Evolutionary conservation across 352 stramenopile species (phyloP).

Genomic region (Phytophthora colocasiae): DNA sequence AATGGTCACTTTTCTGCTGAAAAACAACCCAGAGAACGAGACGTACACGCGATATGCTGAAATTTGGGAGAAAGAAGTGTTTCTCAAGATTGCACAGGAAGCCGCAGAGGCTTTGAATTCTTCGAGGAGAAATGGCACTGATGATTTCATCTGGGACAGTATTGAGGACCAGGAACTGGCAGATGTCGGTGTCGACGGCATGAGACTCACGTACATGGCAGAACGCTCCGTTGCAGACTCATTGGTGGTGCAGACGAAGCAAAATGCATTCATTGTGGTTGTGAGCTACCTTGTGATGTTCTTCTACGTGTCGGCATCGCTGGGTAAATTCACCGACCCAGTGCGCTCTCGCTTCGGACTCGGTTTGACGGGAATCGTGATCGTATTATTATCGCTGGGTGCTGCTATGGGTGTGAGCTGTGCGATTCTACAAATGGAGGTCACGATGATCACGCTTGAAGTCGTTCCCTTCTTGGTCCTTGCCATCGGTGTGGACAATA

Average conservation of each 20-base stretch:
- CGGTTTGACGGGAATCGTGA: constrained; percentile 84
- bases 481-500: constrained; percentile 93
- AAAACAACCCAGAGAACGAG: constrained; percentile 75
- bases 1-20: constrained; percentile 90
- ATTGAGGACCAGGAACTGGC: constrained; percentile 33
- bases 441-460: constrained; percentile 93
- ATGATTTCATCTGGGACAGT: constrained; percentile 35
- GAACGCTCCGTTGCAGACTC: constrained; percentile 87
- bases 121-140: constrained; percentile 9
- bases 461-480: constrained; percentile 93
- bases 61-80: constrained; percentile 85
- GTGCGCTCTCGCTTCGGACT: constrained; percentile 84
- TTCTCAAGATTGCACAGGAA: constrained; percentile 51
- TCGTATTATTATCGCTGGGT: constrained; percentile 83
- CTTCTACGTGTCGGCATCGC: constrained; percentile 86
- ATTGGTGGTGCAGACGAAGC: constrained; percentile 82
- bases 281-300: constrained; percentile 93
- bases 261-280: constrained; percentile 90
- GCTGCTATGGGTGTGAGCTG: constrained; percentile 78
- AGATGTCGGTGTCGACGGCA: constrained; percentile 39
- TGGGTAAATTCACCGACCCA: constrained; percentile 74
- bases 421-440: constrained; percentile 70
- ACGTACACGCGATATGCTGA: constrained; percentile 80
- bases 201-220: constrained; percentile 89
- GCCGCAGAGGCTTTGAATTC: constrained; percentile 36